Evolutionary conservation across 495 filamentous ascomycete species (phyloP), one percentile per base, ranked within the genome.

Genomic region (Halenospora varia): DNA sequence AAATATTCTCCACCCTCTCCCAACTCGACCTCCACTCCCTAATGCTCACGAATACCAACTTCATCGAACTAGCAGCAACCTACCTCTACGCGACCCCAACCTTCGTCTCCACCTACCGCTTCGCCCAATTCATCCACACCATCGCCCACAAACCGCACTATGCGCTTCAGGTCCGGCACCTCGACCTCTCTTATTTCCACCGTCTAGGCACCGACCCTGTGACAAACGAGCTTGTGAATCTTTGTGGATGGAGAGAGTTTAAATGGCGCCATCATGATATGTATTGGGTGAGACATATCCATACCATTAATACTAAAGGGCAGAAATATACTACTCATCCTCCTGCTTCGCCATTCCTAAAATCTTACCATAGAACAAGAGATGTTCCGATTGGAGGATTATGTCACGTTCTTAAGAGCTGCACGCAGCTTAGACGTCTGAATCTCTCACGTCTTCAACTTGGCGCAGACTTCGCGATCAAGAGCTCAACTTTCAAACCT

Each of bases 41-140:
- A 13, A 53, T 70, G 17, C 59, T 66, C 19, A 55, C 58, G 2
- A 64, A 66, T 40, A 62, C 59, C 25, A 54, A 63, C 6, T 60
- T 68, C 40, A 46, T 59, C 20, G 70, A 69, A 41, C 55, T 59
- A 47, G 65, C 66, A 39, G 58, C 64, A 11, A 51, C 64, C 22
- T 53, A 52, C 11, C 40, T 75, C 9, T 74, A 75, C 46, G 35
- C 29, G 2, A 23, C 53, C 11, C 70, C 72, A 4, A 35, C 53
- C 2, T 74, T 75, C 48, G 57, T 56, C 26, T 65, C 63, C 19
- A 74, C 70, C 10, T 75, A 73, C 49, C 65, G 72, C 25, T 70
- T 74, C 44, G 72, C 70, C n/a, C 68, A 74, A 41, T 75, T 75
- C 29, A 64, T 69, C 26, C 62, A 64, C 2, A 63, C 60, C 15